Evolutionary conservation across 192 early-diverging fungal species (phyloP), one percentile per base, ranked within the genome.

Genomic region (Backusella australiensis): DNA sequence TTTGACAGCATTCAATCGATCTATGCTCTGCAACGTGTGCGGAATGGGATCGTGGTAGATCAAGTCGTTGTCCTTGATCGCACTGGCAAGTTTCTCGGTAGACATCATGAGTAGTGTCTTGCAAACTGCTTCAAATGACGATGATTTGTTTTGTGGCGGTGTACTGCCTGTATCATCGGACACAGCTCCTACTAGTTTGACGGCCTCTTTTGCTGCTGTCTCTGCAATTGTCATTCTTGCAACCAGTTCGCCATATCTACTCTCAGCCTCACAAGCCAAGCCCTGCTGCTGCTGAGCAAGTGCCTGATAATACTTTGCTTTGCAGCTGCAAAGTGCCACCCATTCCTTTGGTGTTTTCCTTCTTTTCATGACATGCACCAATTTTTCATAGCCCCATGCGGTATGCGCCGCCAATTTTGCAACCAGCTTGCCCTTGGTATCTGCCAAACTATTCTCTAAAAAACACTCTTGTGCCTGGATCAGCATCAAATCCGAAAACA

Each of bases 381-480:
- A 89, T 53, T 77, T 90, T 8, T 84, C 84, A 79, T 99, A 99
- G 44, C 87, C 85, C 82, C 90, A 91, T 1, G 90, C 89, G 6
- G 90, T 87, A 75, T 94, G 93, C 73, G 89, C 89, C 0, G 96
- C 95, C 44, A 99, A 85, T 76, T 99, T 98, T 36, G 97, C 90
- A 53, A 97, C 88, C 23, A 97, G 82, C 12, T 86, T 86, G 26
- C 93, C 91, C 79, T 91, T 93, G 80, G 56, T 93, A 81, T 98
- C 95, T 9, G 91, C 69, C 6, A 95, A 77, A 23, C 93, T 90
- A 83, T 95, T 96, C 80, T 96, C 95, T 53, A 96, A 77, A 67
- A 95, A 93, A 74, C 93, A 92, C 81, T 99, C 98, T 76, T 99
- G 98, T 0, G 96, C 96, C 83, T 98, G 97, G 0, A 93, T 93